Base-by-base conservation (phyloP, 2,329 filamentous ascomycete genomes). In the Hypocreales sp. region DNA sequence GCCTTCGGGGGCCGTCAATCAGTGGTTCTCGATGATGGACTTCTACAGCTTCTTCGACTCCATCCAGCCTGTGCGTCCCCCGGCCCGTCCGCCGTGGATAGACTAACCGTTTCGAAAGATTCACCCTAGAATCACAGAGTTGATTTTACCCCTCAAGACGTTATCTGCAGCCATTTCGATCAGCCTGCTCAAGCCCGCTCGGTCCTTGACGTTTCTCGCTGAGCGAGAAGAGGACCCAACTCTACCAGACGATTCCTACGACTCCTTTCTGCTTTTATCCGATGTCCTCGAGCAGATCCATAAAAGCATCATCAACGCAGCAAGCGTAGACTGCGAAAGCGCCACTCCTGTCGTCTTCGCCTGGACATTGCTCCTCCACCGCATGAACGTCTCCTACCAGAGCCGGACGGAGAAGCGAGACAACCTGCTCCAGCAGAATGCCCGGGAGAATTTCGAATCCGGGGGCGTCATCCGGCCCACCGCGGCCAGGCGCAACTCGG, bases 351-450 rank as follows among this genome's bases (percentile, higher is more conserved):
- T 80, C 12, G 66, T 82, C 13, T 79, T 92, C 38, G 71, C 79
- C 4, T 95, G 86, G 86, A 72, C 76, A 4, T 59, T 87, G 25
- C 67, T 93, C 15, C 60, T 86, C 8, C 69, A 79, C 41, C 64
- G 67, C 15, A 71, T 90, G 55, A 70, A 72, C 37, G 55, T 70
- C 22, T 67, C 68, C 9, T 77, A 73, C 36, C 61, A 69, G 31
- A 61, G 60, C 27, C 61, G 75, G 24, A 70, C 68, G 21, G 73
- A 79, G 44, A 62, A 64, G 31, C 55, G 68, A 25, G 68, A 73
- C 37, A 53, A 66, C 16, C 48, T 68, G 11, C 56, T 72, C 28
- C 68, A 72, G 34, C 64, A 72, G 40, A 64, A 63, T 33, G 65
- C 68, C 1, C 60, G 67, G 24, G 67, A 69, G 33, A 63, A 60